Evolutionary conservation across 345 rosid species (phyloP), one percentile per base, ranked within the genome.

Genomic region (Cardamine occulta): DNA sequence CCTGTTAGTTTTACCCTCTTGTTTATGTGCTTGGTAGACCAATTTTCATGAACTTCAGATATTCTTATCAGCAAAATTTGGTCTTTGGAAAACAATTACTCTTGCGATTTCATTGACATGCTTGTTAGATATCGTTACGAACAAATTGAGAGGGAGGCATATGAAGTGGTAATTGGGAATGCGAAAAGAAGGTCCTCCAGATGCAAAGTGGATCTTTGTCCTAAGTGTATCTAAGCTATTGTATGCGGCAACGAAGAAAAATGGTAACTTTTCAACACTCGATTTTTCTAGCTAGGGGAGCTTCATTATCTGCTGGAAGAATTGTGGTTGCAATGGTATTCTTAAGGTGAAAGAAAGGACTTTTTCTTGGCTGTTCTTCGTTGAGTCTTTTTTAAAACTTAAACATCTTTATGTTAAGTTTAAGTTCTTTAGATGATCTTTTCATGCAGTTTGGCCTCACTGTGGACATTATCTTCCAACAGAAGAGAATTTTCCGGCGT

Each of bases 381-480:
- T 66, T 47, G 8, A 13, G 35, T 5, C 17, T 60, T 29, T 37
- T 47, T 35, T 21, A 47, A 61, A 40, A 31, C 68, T n/a, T n/a
- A n/a, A n/a, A n/a, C n/a, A n/a, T 48, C 37, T 39, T 10, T 51
- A 49, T 78, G 40, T 59, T 32, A 66, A 78, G 73, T 44, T 12
- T 52, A 66, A 74, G 74, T 62, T 73, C 31, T 68, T 73, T 32
- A 55, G 39, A 17, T 73, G 60, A 45, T 61, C 19, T 68, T 75
- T 21, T 39, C 68, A 94, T 96, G 90, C 94, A 48, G 83, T 95
- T 75, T 95, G 97, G 97, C 97, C 96, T 72, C 97, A 95, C 71
- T 92, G 97, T 21, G 97, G 97, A 76, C 97, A 95, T 57, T 95
- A 92, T 81, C 97, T 92, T 66, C 97, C 97, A 42, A 92, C 97